phyloP scores from a whole-genome alignment of 2,329 filamentous ascomycete genomes.

The Penicillium sclerotigenum region DNA sequence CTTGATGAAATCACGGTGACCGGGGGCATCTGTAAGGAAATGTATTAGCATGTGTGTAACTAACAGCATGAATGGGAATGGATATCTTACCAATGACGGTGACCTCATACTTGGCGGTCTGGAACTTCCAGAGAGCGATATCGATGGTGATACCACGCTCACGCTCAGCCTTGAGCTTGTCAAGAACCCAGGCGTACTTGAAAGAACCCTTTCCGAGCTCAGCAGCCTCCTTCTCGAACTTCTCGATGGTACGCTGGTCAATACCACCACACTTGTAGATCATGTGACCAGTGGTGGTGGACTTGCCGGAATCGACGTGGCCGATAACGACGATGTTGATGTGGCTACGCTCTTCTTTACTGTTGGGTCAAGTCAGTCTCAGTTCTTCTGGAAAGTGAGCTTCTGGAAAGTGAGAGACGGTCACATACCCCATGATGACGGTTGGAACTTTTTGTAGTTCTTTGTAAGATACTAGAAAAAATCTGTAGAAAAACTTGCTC shows the following conservation, averaged over 20 bases:
- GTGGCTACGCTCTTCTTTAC: conserved; percentile 94
- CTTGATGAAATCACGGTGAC: conserved; percentile 99
- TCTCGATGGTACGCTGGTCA: conserved; percentile 99
- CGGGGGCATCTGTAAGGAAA: conserved; percentile 71
- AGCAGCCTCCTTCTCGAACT: conserved; percentile 99
- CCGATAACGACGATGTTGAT: conserved; percentile 99
- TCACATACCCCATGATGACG: conserved; percentile 61
- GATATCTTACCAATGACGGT: conserved; percentile 86
- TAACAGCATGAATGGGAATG: not conserved
- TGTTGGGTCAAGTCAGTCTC: conserved; percentile 35
- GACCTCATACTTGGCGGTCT: conserved; percentile 96
- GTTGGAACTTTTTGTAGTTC: conserved; percentile 48
- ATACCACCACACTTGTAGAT: conserved; percentile 99
- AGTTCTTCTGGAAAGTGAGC: no score
- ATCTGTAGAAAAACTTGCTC: conserved; percentile 41
- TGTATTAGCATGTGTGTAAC: conserved; percentile 10
- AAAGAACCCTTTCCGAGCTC: conserved; percentile 99
- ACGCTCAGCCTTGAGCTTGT: conserved; percentile 99
- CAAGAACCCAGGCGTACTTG: conserved; percentile 99
- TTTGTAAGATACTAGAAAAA: conserved; percentile 49
- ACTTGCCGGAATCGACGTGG: conserved; percentile 99
- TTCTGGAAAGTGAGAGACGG: no score
- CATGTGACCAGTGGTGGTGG: conserved; percentile 91
- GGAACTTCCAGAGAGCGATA: conserved; percentile 99
- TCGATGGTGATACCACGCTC: conserved; percentile 99